Evolutionary conservation across 1,139 yeast species (phyloP).

Genomic region (Geotrichum australiense): DNA sequence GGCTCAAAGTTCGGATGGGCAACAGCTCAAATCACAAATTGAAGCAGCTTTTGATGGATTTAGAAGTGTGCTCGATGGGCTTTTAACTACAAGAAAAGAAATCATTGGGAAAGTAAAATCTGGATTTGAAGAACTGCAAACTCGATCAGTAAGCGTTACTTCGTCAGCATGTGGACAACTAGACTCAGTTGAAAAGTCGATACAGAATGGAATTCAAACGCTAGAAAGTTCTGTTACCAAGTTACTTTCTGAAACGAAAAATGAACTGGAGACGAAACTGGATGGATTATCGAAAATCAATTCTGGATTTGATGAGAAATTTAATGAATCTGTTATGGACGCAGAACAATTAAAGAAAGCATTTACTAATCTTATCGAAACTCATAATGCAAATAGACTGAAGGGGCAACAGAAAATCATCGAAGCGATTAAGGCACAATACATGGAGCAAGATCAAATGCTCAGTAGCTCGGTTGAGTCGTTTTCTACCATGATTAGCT

Average conservation of each 20-base stretch:
- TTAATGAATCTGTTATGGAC: not conserved
- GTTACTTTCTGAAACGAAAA: not conserved
- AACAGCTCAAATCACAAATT: not conserved
- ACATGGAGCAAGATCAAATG: not conserved
- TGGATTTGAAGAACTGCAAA: slow-evolving; percentile 9
- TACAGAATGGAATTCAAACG: not conserved
- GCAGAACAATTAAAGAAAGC: not conserved
- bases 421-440: not conserved
- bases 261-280: not conserved
- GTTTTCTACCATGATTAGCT: too few relatives aligned
- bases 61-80: not conserved
- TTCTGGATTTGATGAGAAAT: not conserved
- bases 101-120: slow-evolving; percentile 5
- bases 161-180: slow-evolving; percentile 3
- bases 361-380: not conserved
- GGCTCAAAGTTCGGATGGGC: not conserved
- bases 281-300: not conserved
- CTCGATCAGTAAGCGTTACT: slow-evolving; percentile 1
- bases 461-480: too few relatives aligned
- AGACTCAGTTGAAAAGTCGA: slow-evolving; percentile 5
- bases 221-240: not conserved
- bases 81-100: slow-evolving; percentile 5
- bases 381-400: not conserved
- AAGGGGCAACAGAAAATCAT: not conserved
- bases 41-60: not conserved